phyloP scores from a whole-genome alignment of 176 grass and related monocot species.

The Phyllostachys edulis region DNA sequence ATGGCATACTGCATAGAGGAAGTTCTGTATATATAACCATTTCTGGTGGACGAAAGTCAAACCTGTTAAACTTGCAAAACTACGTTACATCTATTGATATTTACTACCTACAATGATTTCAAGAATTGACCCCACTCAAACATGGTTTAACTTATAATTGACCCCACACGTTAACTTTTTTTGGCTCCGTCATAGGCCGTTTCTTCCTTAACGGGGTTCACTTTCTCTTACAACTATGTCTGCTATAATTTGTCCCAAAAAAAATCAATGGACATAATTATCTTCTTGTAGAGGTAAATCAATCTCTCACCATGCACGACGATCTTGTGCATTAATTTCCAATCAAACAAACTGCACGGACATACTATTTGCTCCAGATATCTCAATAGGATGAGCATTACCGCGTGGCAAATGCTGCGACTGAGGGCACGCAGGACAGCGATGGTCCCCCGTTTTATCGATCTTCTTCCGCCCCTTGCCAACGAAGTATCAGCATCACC shows the following conservation, averaged over 20 bases:
- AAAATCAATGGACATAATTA: background rate
- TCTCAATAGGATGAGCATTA: constrained; percentile 2
- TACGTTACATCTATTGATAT: too few species aligned
- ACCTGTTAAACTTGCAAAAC: too few species aligned
- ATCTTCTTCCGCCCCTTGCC: background rate
- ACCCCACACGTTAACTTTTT: too few species aligned
- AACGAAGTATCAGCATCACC: constrained; percentile 12
- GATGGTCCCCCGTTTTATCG: background rate
- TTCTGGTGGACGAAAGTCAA: too few species aligned
- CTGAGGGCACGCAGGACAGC: background rate
- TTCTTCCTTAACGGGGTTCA: background rate
- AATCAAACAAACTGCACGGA: background rate
- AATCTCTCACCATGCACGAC: background rate
- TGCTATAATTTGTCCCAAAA: background rate
- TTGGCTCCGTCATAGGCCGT: too few species aligned
- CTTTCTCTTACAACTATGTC: background rate
- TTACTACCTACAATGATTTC: background rate
- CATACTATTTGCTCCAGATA: background rate
- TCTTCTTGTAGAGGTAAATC: background rate
- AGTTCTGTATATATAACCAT: too few species aligned
- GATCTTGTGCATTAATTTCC: background rate
- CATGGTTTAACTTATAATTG: too few species aligned
- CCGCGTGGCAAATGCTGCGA: background rate
- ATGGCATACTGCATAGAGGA: too few species aligned
- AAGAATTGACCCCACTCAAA: too few species aligned